phyloP scores from a whole-genome alignment of 768 basidiomycete genomes.

The Leccinellum luteum region DNA sequence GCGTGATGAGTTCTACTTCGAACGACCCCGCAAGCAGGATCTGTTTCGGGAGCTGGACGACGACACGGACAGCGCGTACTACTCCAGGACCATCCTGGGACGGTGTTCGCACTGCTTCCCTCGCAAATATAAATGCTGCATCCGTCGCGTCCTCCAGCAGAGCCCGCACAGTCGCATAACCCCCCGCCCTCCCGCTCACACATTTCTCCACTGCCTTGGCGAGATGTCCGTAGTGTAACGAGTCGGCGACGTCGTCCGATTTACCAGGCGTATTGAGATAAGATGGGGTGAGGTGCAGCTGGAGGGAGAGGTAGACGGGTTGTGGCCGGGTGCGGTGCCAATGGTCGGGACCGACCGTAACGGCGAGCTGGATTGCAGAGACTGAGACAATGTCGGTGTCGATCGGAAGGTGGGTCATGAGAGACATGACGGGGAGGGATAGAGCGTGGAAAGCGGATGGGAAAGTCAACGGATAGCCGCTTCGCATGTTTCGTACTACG shows the following conservation, averaged over 20 bases:
- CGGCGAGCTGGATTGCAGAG: conserved; percentile 39
- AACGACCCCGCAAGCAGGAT: conserved; percentile 50
- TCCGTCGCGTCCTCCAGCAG: conserved; percentile 38
- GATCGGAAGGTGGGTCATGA: background rate
- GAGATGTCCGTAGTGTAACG: conserved; percentile 65
- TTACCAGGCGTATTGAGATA: conserved; percentile 45
- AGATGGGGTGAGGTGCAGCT: conserved; percentile 38
- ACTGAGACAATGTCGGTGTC: conserved; percentile 45
- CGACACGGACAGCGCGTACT: conserved; percentile 37
- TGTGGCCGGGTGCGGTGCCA: conserved; percentile 50
- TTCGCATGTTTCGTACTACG: no score
- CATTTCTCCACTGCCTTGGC: conserved; percentile 44
- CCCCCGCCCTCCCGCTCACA: conserved; percentile 10
- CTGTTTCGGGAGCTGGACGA: conserved; percentile 45
- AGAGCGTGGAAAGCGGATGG: background rate
- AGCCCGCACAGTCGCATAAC: conserved; percentile 30
- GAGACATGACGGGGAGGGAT: background rate
- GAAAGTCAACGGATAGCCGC: no score
- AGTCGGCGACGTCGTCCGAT: conserved; percentile 52
- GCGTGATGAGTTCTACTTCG: conserved; percentile 37
- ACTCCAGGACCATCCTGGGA: no score
- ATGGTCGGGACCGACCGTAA: conserved; percentile 47
- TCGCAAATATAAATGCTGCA: conserved; percentile 38
- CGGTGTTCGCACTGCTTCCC: conserved; percentile 24
- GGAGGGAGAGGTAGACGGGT: conserved; percentile 49